Conservation (phyloP, 306 rosid species). For the Gillenia trifoliata region DNA sequence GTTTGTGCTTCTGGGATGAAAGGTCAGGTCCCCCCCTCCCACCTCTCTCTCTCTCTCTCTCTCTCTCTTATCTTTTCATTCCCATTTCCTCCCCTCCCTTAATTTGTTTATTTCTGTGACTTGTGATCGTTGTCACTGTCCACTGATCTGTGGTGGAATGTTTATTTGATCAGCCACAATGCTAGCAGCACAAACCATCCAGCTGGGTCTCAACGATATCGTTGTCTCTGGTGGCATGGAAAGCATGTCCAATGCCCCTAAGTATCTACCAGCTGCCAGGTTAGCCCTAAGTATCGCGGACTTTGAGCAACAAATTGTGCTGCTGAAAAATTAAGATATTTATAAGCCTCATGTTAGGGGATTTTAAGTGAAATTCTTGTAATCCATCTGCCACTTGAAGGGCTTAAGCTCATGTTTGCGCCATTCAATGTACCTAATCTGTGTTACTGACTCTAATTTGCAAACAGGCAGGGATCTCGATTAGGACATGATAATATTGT, state of each 20-base stretch:
- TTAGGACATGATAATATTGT: conserved; percentile 77
- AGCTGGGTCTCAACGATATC: conserved; percentile 56
- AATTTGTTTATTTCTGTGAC: background rate
- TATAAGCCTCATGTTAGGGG: background rate
- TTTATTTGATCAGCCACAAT: conserved; percentile 56
- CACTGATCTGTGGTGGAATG: background rate
- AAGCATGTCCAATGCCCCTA: conserved; percentile 95
- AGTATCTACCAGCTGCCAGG: conserved; percentile 75
- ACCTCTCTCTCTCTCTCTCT: too few species aligned
- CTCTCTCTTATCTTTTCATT: too few species aligned
- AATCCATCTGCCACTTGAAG: too few species aligned
- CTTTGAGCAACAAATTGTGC: background rate
- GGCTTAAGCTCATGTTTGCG: background rate
- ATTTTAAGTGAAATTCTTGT: background rate
- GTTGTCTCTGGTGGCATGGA: conserved; percentile 96
- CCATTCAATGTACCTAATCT: background rate
- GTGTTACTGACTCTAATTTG: conserved; percentile 12
- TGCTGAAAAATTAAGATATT: conserved; percentile 9
- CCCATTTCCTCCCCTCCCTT: background rate
- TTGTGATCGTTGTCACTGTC: background rate
- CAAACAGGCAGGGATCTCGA: conserved; percentile 78
- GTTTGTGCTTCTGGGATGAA: conserved; percentile 91
- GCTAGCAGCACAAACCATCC: conserved; percentile 86
- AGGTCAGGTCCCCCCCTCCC: conserved; percentile 48
- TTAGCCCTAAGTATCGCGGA: conserved; percentile 9